phyloP scores from a whole-genome alignment of 768 basidiomycete species.

The Pulveroboletus sp. region DNA sequence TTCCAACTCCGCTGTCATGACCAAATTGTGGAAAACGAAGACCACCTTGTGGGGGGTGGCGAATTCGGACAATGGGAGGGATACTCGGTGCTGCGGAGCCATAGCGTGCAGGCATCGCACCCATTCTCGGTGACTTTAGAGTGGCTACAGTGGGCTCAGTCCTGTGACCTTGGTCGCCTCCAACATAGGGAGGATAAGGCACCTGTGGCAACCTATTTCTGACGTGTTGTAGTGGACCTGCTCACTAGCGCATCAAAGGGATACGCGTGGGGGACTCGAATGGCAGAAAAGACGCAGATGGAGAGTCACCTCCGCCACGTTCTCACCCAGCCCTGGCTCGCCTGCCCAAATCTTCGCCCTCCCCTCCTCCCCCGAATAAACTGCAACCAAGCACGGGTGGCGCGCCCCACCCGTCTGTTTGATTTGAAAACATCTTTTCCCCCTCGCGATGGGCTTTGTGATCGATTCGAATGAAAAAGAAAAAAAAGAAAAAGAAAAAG shows the following conservation, averaged over 20 bases:
- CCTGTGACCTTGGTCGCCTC: background rate
- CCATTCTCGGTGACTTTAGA: no score
- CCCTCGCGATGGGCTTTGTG: no score
- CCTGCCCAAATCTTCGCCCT: no score
- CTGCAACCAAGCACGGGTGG: no score
- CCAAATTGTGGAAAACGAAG: background rate
- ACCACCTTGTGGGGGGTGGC: slow-evolving; percentile 1
- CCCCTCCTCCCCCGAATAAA: no score
- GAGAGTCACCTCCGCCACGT: slow-evolving; percentile 10
- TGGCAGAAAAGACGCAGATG: slow-evolving; percentile 30
- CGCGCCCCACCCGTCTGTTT: background rate
- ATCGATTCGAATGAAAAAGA: no score
- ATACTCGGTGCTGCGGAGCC: no score
- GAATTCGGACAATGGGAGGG: no score
- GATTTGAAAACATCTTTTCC: no score
- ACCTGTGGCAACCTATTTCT: slow-evolving; percentile 5
- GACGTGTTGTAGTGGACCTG: slow-evolving; percentile 8
- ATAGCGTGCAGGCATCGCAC: background rate
- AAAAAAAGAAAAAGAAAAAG: no score
- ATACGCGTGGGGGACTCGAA: slow-evolving; percentile 16
- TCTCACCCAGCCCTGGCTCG: slow-evolving; percentile 16
- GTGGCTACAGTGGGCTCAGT: background rate
- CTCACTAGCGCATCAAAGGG: slow-evolving; percentile 7
- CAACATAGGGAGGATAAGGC: slow-evolving; percentile 1
- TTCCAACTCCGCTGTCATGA: background rate